Conservation (phyloP, 306 rosid genomes). For the Parietaria judaica region DNA sequence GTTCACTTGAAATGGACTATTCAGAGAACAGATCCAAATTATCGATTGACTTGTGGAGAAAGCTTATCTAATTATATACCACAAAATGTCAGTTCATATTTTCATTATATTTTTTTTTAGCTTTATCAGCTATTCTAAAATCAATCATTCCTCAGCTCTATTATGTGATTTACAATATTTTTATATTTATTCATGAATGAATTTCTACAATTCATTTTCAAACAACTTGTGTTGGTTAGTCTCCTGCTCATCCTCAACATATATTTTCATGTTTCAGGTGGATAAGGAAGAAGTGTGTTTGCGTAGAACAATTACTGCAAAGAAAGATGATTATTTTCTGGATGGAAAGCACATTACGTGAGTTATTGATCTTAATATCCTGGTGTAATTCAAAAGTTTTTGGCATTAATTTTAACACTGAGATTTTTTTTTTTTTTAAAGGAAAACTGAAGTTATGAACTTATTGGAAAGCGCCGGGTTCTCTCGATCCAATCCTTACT, state of each 20-base stretch:
- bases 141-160: no score
- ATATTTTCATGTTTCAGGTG: constrained; percentile 43
- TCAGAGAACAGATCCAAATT: no score
- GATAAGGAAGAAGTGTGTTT: constrained; percentile 97
- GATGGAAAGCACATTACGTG: constrained; percentile 98
- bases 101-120: no score
- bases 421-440: constrained; percentile 15
- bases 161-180: no score
- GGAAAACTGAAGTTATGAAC: constrained; percentile 98
- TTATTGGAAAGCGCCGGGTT: constrained; percentile 99
- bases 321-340: constrained; percentile 88
- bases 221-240: no score
- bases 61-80: no score
- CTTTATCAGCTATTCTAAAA: no score
- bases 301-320: constrained; percentile 80
- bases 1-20: no score
- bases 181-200: no score
- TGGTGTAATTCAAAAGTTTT: not conserved
- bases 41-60: no score
- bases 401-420: constrained; percentile 7
- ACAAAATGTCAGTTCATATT: no score
- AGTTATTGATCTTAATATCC: constrained; percentile 17
- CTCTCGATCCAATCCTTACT: constrained; percentile 98
- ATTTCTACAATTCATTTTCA: no score
- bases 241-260: not conserved